Evolutionary conservation across 129 eudicot genomes (phyloP), one percentile per base, ranked within the genome.

Genomic region (Heracleum sosnowskyi): DNA sequence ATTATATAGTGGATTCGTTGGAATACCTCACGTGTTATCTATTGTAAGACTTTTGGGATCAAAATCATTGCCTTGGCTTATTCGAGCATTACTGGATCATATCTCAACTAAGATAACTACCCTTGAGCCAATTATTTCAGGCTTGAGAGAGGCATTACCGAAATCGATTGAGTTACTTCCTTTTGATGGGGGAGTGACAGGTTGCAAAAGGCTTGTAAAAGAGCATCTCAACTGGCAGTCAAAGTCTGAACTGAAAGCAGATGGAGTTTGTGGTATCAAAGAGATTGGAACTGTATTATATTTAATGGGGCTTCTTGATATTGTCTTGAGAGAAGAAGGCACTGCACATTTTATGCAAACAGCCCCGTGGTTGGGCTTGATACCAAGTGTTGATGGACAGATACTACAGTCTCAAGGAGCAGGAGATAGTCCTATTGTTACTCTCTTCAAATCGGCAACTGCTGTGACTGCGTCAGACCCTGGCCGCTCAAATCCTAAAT

Each of bases 61-160:
- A 55, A 89, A 96, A 83, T 92, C 99, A 63, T 83, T 95, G 82
- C 99, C 99, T 69, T 95, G 99, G 99, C 97, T 95, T 80, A 95
- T 95, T 77, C 86, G 99, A 79, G 99, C 99, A 77, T 83, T 95
- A 41, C 87, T 95, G 49, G 99, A 95, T 83, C 94, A 95, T 79
- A 85, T 95, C 72, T 95, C 99, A 79, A 90, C 89, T 31, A 95
- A 95, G 99, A 87, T 95, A 81, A 92, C 97, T 79, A 78, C 87
- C 63, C 88, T 95, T 39, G 99, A 95, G 81, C 96, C 99, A 74
- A 73, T 92, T 93, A 85, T 95, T 80, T 86, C 94, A 26, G 96
- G 96, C 79, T 74, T 95, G 84, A 96, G 92, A 88, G 99, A 92
- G 80, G 94, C 96, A 77, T 83, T 95, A 77, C 99, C 99, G 13